Conservation (phyloP, 129 eudicot genomes). For the Pittosporum tobira region DNA sequence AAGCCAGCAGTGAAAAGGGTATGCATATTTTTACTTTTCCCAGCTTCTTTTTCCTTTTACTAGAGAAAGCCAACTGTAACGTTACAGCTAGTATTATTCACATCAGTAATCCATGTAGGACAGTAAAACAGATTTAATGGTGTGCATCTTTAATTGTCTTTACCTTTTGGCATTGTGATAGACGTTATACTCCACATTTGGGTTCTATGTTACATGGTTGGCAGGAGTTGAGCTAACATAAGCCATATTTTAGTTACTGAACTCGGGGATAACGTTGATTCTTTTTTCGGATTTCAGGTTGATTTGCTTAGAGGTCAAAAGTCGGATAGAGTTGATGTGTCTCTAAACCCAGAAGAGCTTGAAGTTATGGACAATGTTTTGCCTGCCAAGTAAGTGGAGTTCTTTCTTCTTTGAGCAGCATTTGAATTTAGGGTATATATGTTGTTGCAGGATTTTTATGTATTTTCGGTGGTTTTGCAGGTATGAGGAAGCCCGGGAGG, state of each 20-base stretch:
- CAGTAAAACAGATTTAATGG: too few species aligned
- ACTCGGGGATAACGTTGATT: not conserved
- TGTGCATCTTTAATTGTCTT: too few species aligned
- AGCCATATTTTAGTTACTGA: too few species aligned
- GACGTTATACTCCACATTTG: too few species aligned
- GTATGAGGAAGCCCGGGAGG: conserved; percentile 96
- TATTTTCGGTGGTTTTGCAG: conserved; percentile 20
- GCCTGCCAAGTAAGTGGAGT: conserved; percentile 68
- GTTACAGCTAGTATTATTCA: too few species aligned
- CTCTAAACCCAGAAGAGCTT: conserved; percentile 90
- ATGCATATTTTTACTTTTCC: conserved; percentile 9
- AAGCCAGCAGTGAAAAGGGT: conserved; percentile 92
- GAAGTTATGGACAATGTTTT: conserved; percentile 83
- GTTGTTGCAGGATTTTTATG: not conserved
- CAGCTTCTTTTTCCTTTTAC: too few species aligned
- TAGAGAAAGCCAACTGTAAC: too few species aligned
- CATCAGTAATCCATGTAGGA: too few species aligned
- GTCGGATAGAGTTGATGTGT: conserved; percentile 80
- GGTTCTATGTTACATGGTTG: too few species aligned
- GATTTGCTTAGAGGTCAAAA: conserved; percentile 92
- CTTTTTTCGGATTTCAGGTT: conserved; percentile 42
- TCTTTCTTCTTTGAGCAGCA: not conserved
- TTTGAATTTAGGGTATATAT: not conserved
- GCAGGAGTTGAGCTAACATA: too few species aligned
- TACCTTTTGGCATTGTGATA: too few species aligned